Evolutionary conservation across 2,329 filamentous ascomycete species (phyloP).

Genomic region (Aspergillus proliferans): DNA sequence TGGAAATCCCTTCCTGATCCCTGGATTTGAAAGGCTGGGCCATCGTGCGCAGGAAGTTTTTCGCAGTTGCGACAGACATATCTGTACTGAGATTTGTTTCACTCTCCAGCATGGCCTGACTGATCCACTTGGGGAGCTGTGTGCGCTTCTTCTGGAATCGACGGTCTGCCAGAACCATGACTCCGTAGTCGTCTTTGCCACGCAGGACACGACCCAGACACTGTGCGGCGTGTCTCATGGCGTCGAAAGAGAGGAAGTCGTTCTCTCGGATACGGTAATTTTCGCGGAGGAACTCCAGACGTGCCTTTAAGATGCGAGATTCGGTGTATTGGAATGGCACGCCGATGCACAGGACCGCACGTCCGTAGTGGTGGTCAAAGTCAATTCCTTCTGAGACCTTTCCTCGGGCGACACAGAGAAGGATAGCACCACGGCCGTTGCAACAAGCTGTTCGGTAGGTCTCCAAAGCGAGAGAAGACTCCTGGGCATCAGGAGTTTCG

Average conservation of each 20-base stretch:
- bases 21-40: constrained; percentile 77
- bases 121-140: constrained; percentile 96
- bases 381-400: constrained; percentile 98
- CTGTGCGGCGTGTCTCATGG: constrained; percentile 97
- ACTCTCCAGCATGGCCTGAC: constrained; percentile 74
- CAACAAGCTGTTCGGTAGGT: constrained; percentile 97
- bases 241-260: constrained; percentile 96
- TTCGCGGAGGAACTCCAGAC: constrained; percentile 91
- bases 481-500: constrained; percentile 94
- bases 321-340: constrained; percentile 99
- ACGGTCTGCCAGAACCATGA: constrained; percentile 95
- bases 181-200: constrained; percentile 98
- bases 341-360: constrained; percentile 91
- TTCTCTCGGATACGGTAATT: constrained; percentile 96
- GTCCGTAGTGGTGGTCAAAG: constrained; percentile 97
- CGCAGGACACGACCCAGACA: constrained; percentile 89
- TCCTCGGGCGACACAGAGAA: constrained; percentile 90
- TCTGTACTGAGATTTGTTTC: constrained; percentile 91
- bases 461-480: constrained; percentile 90
- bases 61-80: constrained; percentile 83
- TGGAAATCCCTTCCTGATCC: constrained; percentile 87
- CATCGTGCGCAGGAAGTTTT: constrained; percentile 86
- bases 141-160: constrained; percentile 85
- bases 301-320: constrained; percentile 89
- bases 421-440: constrained; percentile 87